A percentile compares a stretch with the other conserved stretches of the same genome.
phyloP scores from a whole-genome alignment of 2,329 filamentous ascomycete species.

The Aspergillus sergii region DNA sequence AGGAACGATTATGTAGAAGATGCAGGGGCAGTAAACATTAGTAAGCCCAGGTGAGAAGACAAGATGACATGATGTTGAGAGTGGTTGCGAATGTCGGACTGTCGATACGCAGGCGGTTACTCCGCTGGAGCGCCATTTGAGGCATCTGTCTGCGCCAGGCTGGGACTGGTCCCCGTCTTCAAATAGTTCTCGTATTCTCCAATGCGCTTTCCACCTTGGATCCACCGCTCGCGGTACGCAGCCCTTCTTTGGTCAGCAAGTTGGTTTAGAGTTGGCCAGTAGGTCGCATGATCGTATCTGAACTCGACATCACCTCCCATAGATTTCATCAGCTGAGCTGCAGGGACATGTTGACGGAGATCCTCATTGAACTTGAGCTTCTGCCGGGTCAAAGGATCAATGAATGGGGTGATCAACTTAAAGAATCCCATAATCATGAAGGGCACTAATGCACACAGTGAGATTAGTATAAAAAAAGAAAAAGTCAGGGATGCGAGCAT shows the following conservation, averaged over 20 bases:
- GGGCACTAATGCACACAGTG: conserved; percentile 61
- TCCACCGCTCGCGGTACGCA: conserved; percentile 71
- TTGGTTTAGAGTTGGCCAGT: conserved; percentile 84
- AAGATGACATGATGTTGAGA: not conserved
- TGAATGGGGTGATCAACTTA: conserved; percentile 93
- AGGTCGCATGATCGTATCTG: conserved; percentile 82
- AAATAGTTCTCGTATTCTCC: conserved; percentile 88
- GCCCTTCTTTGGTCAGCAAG: conserved; percentile 68
- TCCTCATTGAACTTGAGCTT: conserved; percentile 99
- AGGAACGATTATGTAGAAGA: not conserved
- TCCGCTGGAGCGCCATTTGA: conserved; percentile 4
- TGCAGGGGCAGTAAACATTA: not conserved
- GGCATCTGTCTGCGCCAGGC: conserved; percentile 33
- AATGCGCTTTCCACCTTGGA: conserved; percentile 74
- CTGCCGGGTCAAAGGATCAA: conserved; percentile 88
- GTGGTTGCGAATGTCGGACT: not conserved
- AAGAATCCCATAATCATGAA: conserved; percentile 94
- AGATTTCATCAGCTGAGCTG: conserved; percentile 77
- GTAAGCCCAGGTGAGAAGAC: not conserved
- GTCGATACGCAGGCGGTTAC: not conserved
- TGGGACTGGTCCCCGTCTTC: conserved; percentile 62
- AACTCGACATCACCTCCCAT: conserved; percentile 82
- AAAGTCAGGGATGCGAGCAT: conserved; percentile 12
- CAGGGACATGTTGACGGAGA: conserved; percentile 77
- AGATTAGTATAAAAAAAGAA: conserved; percentile 3